Conservation (phyloP, 129 eudicot genomes). For the Helianthus tuberosus region DNA sequence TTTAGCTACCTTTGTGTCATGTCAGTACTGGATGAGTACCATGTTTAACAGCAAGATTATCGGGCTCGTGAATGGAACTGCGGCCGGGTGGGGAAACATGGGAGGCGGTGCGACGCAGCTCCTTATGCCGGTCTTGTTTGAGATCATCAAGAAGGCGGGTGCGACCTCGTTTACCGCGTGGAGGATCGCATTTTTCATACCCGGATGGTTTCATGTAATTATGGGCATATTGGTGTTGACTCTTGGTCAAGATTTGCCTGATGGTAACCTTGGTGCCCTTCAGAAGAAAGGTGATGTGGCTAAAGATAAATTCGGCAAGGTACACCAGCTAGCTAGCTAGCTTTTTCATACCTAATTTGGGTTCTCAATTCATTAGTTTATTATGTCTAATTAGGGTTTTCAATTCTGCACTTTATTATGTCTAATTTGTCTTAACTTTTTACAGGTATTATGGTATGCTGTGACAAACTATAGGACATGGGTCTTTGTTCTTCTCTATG, state of each 20-base stretch:
- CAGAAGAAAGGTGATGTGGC: conserved; percentile 58
- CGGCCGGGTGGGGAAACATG: conserved; percentile 69
- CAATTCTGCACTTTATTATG: too few species aligned
- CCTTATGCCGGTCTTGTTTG: conserved; percentile 54
- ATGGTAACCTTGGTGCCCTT: conserved; percentile 53
- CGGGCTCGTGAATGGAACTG: conserved; percentile 56
- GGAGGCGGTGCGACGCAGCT: conserved; percentile 68
- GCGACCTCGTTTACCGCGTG: conserved; percentile 56
- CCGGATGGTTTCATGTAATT: conserved; percentile 50
- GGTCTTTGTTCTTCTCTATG: conserved; percentile 55
- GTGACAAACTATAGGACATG: conserved; percentile 54
- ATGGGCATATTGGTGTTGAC: conserved; percentile 52
- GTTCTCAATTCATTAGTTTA: too few species aligned
- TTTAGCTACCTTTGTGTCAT: conserved; percentile 58
- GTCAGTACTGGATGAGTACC: conserved; percentile 65
- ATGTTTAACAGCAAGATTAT: conserved; percentile 56
- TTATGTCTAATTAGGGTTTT: too few species aligned
- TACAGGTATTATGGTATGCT: conserved; percentile 54
- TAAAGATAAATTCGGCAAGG: conserved; percentile 52
- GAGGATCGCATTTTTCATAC: conserved; percentile 60
- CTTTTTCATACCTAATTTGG: not conserved
- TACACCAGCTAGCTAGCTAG: not conserved
- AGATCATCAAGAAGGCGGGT: conserved; percentile 40
- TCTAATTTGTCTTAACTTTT: not conserved
- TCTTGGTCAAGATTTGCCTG: conserved; percentile 57